Conservation (phyloP, 2,329 filamentous ascomycete genomes). For the Dactylellina leptospora region DNA sequence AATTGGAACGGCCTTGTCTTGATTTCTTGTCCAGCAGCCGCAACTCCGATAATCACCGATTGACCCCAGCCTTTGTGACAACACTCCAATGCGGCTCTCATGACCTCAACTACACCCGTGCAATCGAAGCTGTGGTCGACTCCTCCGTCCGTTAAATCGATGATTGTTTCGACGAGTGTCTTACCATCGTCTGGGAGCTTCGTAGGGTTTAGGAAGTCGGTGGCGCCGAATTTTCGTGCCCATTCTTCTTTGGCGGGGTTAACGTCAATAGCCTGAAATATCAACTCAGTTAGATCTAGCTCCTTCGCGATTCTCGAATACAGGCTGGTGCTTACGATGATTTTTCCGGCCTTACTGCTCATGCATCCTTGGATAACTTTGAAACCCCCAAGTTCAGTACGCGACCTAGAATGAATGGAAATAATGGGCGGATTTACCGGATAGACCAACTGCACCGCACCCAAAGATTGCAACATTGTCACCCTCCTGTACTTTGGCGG, state of each 20-base stretch:
- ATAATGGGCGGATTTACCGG: slow-evolving; percentile 58
- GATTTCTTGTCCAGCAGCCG: slow-evolving; percentile 95
- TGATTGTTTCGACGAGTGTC: slow-evolving; percentile 87
- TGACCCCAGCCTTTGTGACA: slow-evolving; percentile 99
- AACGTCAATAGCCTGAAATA: slow-evolving; percentile 68
- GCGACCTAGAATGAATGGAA: not conserved
- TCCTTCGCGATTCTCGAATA: no score
- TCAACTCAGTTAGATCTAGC: slow-evolving; percentile 19
- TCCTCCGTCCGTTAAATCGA: slow-evolving; percentile 97
- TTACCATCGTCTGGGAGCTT: slow-evolving; percentile 61
- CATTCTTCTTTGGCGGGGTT: slow-evolving; percentile 92
- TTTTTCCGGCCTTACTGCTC: slow-evolving; percentile 79
- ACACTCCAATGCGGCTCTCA: slow-evolving; percentile 93
- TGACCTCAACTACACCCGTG: slow-evolving; percentile 95
- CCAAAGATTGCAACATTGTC: slow-evolving; percentile 92
- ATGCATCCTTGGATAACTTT: slow-evolving; percentile 89
- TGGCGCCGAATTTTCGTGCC: slow-evolving; percentile 93
- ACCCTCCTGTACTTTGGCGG: slow-evolving; percentile 88
- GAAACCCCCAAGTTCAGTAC: not conserved
- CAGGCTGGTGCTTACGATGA: slow-evolving; percentile 76
- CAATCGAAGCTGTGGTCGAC: slow-evolving; percentile 99
- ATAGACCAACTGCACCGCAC: slow-evolving; percentile 93
- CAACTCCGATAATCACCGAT: slow-evolving; percentile 97
- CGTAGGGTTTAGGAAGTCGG: slow-evolving; percentile 90
- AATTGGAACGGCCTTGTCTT: slow-evolving; percentile 96